phyloP scores from a whole-genome alignment of 2,329 filamentous ascomycete genomes.

The Orbilia quercus region DNA sequence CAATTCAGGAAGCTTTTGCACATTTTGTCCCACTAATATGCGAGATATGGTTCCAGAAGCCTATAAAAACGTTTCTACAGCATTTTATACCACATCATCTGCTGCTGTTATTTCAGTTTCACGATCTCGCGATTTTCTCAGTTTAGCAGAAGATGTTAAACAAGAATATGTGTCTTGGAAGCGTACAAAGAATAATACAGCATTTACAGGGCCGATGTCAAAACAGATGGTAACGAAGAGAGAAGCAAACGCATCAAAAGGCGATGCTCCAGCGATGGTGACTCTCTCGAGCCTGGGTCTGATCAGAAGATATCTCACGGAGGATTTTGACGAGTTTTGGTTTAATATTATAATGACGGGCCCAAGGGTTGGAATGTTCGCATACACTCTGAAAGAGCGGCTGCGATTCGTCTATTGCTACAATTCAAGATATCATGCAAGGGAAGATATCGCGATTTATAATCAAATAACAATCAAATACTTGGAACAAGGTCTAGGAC shows the following conservation, averaged over 20 bases:
- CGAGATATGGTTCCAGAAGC: too few relatives aligned
- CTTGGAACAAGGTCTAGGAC: too few relatives aligned
- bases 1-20: too few relatives aligned
- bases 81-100: too few relatives aligned
- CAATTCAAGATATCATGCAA: slow-evolving; percentile 6
- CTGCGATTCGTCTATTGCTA: slow-evolving; percentile 2
- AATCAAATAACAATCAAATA: neutral
- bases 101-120: slow-evolving; percentile 5
- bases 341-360: slow-evolving; percentile 2
- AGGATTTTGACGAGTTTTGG: slow-evolving; percentile 28
- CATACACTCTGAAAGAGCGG: neutral
- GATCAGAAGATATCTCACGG: slow-evolving; percentile 16
- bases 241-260: neutral
- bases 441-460: neutral
- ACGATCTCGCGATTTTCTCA: neutral
- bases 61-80: neutral
- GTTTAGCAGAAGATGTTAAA: slow-evolving; percentile 14
- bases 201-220: neutral
- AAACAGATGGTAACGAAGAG: neutral
- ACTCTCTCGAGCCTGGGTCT: slow-evolving; percentile 6
- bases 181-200: slow-evolving; percentile 2
- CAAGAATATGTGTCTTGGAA: neutral
- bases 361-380: neutral
- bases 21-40: too few relatives aligned
- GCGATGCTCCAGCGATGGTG: neutral